A percentile compares a stretch with the other conserved stretches of the same genome.
These are phyloP conservation scores for Apiotrichum sp. DNA, from an alignment of 1,284 basidiomycete species.

Conservation along the genomic window DNA sequence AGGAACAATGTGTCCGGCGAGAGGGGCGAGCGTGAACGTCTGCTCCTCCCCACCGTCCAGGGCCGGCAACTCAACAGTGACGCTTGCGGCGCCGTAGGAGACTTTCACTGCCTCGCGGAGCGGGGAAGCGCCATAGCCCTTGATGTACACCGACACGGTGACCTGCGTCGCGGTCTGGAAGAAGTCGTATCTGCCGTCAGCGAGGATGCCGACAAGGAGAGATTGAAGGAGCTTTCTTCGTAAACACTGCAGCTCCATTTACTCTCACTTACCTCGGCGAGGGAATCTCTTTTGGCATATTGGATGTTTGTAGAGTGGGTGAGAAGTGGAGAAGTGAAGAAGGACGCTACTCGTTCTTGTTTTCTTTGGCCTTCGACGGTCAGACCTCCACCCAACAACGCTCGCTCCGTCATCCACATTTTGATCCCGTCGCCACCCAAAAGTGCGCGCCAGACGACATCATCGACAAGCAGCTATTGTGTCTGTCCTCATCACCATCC, in stretches of 20 bases:
- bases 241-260: too few relatives aligned
- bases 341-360: not conserved
- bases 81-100: conserved; percentile 37
- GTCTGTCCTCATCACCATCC: not conserved
- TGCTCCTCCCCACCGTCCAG: conserved; percentile 58
- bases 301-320: not conserved
- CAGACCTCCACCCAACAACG: not conserved
- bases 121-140: conserved; percentile 49
- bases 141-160: conserved; percentile 71
- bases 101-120: conserved; percentile 60
- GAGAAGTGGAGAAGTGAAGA: not conserved
- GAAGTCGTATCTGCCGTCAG: conserved; percentile 64
- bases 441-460: not conserved
- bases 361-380: not conserved
- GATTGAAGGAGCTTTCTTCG: too few relatives aligned
- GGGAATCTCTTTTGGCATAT: not conserved
- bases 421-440: conserved; percentile 9
- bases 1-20: conserved; percentile 71
- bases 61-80: conserved; percentile 50
- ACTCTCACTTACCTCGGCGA: not conserved
- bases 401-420: not conserved
- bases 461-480: not conserved
- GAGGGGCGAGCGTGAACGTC: conserved; percentile 53
- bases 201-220: not conserved
- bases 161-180: conserved; percentile 74